A percentile compares a stretch with the other conserved stretches of the same genome.
These are phyloP conservation scores for Rhodotorula sp. DNA, from an alignment of 1,284 basidiomycete species.

Conservation along the genomic window DNA sequence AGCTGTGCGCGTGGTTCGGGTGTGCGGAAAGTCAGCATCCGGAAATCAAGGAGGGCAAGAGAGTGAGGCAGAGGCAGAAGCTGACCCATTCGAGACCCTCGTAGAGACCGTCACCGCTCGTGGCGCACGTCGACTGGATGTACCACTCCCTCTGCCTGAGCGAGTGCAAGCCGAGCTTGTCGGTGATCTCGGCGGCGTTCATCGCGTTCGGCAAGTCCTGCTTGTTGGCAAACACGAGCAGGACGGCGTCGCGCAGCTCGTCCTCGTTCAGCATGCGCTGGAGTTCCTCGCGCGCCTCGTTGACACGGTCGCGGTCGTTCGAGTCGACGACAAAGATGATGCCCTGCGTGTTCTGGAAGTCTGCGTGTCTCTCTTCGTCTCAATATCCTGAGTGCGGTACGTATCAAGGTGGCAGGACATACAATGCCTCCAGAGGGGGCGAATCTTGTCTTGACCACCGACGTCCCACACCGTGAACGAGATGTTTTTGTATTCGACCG, in stretches of 20 bases:
- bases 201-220: conserved; percentile 99
- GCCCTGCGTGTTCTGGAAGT: conserved; percentile 99
- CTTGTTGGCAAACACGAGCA: conserved; percentile 99
- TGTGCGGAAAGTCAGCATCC: neutral
- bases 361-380: conserved; percentile 53
- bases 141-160: conserved; percentile 98
- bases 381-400: neutral
- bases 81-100: conserved; percentile 76
- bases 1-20: conserved; percentile 37
- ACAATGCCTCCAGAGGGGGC: conserved; percentile 99
- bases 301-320: conserved; percentile 98
- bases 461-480: conserved; percentile 99
- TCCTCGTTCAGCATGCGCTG: conserved; percentile 99
- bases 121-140: conserved; percentile 99
- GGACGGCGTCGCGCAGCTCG: conserved; percentile 95
- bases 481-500: conserved; percentile 99
- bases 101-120: conserved; percentile 97
- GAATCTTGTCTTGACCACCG: conserved; percentile 97
- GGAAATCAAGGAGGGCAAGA: too few relatives aligned
- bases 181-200: conserved; percentile 99
- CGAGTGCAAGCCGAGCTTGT: conserved; percentile 97
- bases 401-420: conserved; percentile 50
- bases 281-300: conserved; percentile 97
- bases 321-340: conserved; percentile 99
- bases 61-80: neutral